Evolutionary conservation across 2,329 filamentous ascomycete genomes (phyloP), one percentile per base, ranked within the genome.

Genomic region (Ascocoryne sarcoides): DNA sequence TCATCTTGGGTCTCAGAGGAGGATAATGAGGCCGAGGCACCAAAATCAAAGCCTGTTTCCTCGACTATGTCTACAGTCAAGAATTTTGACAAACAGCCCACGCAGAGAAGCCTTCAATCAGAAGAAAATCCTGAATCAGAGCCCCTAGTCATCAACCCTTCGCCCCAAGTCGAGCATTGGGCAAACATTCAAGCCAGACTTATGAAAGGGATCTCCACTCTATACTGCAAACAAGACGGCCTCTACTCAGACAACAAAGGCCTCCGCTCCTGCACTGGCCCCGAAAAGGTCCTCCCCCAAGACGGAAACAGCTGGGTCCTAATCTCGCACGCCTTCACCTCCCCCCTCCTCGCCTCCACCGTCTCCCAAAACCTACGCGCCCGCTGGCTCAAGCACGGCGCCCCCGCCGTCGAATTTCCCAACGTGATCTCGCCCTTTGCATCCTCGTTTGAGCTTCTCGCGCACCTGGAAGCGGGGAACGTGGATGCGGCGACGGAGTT

Each of bases 291-390:
- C 3, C 63, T 72, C 41, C 73, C 75, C 0, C 76, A 82, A 56
- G 75, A 78, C 47, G 73, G 70, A 5, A 79, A 79, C 58, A 66
- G 68, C 39, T 66, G 77, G 58, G 68, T 70, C 0, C 49, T 75
- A 2, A 60, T 68, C 8, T 52, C 49, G 4, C 21, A 39, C 12
- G 44, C 46, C 8, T 26, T 45, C 9, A 56, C 73, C 32, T 42
- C 46, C 10, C 32, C 39, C 2, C n/a, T 41, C 5, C n/a, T n/a
- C n/a, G 46, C 46, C 8, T 35, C 35, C 15, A 23, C 49, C 54
- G 37, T 53, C 7, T 53, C 50, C 3, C 28, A 46, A 26, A 50
- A 42, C 30, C 38, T 56, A 2, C 44, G 48, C 9, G 40, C 39
- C 8, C 50, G 51, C 3, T 56, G 53, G 53, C 48, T 41, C 64